A percentile compares a stretch with the other conserved stretches of the same genome.
These are phyloP conservation scores for Alternaria angustiovoidea DNA, from an alignment of 2,329 filamentous ascomycete genomes.

Conservation along the genomic window DNA sequence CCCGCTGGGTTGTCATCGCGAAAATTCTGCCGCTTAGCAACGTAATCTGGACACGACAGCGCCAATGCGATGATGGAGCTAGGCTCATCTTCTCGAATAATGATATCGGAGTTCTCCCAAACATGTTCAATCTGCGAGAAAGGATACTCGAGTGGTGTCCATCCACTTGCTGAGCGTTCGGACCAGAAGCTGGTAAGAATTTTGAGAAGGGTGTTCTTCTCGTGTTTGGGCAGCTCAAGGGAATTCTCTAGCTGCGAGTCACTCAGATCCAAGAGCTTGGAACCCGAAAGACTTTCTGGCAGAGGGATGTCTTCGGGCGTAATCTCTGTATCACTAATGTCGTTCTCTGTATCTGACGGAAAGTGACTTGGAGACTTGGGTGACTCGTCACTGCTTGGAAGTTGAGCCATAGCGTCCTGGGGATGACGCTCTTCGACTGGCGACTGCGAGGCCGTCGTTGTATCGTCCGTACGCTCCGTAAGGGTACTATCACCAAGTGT, in stretches of 20 bases:
- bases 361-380: constrained; percentile 42
- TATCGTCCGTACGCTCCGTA: constrained; percentile 42
- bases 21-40: constrained; percentile 76
- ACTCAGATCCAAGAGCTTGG: constrained; percentile 60
- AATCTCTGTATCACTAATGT: constrained; percentile 74
- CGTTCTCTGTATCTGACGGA: constrained; percentile 62
- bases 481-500: constrained; percentile 47
- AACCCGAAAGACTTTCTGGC: constrained; percentile 66
- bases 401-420: constrained; percentile 21
- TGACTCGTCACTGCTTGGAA: constrained; percentile 36
- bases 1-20: constrained; percentile 49
- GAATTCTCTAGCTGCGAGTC: constrained; percentile 66
- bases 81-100: constrained; percentile 95
- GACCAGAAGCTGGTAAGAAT: constrained; percentile 98
- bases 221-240: constrained; percentile 86
- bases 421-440: constrained; percentile 43
- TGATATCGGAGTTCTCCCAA: constrained; percentile 95
- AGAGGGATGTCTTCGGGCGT: constrained; percentile 73
- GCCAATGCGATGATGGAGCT: constrained; percentile 96
- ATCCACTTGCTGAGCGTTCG: constrained; percentile 93
- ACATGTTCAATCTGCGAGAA: constrained; percentile 85
- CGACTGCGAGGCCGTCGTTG: constrained; percentile 45
- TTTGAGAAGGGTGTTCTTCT: constrained; percentile 92
- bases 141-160: constrained; percentile 91
- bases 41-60: constrained; percentile 86